Evolutionary conservation across 441 rosid species (phyloP), one percentile per base, ranked within the genome.

Genomic region (Bruguiera hainesii): DNA sequence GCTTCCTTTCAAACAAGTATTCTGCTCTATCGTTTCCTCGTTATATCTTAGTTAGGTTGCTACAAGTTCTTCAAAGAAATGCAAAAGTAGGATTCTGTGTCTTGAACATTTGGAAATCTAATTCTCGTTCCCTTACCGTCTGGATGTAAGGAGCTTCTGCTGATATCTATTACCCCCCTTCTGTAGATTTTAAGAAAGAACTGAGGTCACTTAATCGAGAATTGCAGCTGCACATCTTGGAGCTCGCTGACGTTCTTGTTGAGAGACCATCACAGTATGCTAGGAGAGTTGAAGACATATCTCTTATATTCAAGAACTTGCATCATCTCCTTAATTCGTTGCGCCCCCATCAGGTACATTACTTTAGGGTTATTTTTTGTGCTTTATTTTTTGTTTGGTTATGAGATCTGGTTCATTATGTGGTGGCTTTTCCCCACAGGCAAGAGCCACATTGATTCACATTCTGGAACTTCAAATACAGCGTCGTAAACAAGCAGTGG

Each of bases 261-360:
- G 99, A 91, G 71, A 88, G 98, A 57, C 98, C 98, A 16, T 91
- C 99, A 57, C 97, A 91, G 67, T 94, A 91, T 67, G 99, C 98
- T 6, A 86, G 97, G 83, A 83, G 94, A 74, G 93, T 89, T 56
- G 98, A 91, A 77, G 97, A 94, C n/a, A 86, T 94, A 35, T 94
- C 98, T 56, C 88, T 93, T 5, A 82, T 94, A 61, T 94, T 89
- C 76, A 91, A 89, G 86, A 94, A 94, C 69, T 79, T 89, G 83
- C 98, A 94, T 79, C 97, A 94, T 78, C 89, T 94, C 74, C 96
- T 94, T 56, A 94, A 94, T 81, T 94, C 93, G 15, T 78, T 91
- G 75, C 91, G 97, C 39, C 98, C 97, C 52, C 99, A 94, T 81
- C 97, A 91, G 89, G 98, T 88, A 26, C 49, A 26, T 30, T 50